These are phyloP conservation scores for Phytophthora meadii DNA, from an alignment of 352 stramenopile species.

Conservation along the genomic window DNA sequence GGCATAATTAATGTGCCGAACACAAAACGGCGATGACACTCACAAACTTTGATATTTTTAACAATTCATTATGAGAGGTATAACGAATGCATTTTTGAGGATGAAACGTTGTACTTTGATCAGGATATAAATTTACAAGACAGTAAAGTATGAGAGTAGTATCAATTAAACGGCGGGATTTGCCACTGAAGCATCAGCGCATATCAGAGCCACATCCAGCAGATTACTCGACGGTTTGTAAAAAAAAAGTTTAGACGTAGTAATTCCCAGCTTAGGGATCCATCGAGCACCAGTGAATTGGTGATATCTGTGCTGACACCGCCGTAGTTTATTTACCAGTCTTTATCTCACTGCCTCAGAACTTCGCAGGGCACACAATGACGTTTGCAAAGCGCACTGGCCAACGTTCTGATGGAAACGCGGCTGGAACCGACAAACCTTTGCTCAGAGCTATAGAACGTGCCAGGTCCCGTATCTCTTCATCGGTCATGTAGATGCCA, in stretches of 20 bases:
- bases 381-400: too few relatives aligned
- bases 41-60: not conserved
- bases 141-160: slow-evolving; percentile 7
- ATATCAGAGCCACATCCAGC: slow-evolving; percentile 3
- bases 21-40: not conserved
- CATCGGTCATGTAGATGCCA: too few relatives aligned
- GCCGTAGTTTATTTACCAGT: too few relatives aligned
- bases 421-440: too few relatives aligned
- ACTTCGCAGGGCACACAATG: too few relatives aligned
- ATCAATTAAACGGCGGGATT: slow-evolving; percentile 1
- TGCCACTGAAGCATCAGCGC: not conserved
- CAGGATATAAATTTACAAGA: not conserved
- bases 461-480: too few relatives aligned
- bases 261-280: not conserved
- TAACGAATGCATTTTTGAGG: not conserved
- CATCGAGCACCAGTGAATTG: too few relatives aligned
- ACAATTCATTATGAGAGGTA: not conserved
- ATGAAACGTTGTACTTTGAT: not conserved
- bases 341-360: too few relatives aligned
- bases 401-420: too few relatives aligned
- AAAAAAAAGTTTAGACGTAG: not conserved
- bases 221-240: slow-evolving; percentile 10
- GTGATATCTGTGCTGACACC: too few relatives aligned
- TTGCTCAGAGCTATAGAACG: too few relatives aligned
- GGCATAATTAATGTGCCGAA: slow-evolving; percentile 10